Evolutionary conservation across 805 yeast species (phyloP), one percentile per base, ranked within the genome.

Genomic region (Ogataea populi-albae): DNA sequence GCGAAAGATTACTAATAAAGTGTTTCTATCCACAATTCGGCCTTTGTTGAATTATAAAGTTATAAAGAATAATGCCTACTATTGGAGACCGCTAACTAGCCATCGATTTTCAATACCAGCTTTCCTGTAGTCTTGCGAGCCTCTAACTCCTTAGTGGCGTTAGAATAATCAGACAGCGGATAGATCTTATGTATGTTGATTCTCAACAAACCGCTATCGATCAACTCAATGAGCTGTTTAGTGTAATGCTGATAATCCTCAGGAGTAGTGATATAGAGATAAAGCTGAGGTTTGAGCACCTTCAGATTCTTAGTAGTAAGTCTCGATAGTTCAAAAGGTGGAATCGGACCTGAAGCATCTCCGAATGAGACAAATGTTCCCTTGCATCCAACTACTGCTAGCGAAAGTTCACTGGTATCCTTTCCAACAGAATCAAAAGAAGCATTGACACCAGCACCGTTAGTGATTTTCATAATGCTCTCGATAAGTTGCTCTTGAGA

Each of bases 291-390:
- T 58, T 96, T 75, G 22, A 65, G 30, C 22, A 85, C 46, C 45
- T 71, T 77, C 34, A 84, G 46, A 53, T 83, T 85, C 62, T 83
- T 85, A 3, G 80, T 56, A 1, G 78, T 44, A 37, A 88, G 65
- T 31, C 66, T 58, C 20, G 43, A 49, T 26, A 85, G 52, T 1
- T 62, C 19, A 10, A 86, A 47, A 11, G 94, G 91, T 1, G 85
- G 79, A 21, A 87, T 86, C 1, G 77, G 64, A 14, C 97, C 97
- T 5, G 89, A 80, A 6, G 96, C 82, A 52, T 87, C 87, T 41
- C 97, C 97, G 52, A 66, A 87, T 20, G 83, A 71, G 21, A 86
- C 78, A 39, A 85, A 63, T 2, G 86, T 69, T 18, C 97, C 97
- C 55, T 78, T 81, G 53, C 79, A 67, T 8, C 77, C 83, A 19